These are phyloP conservation scores for Urostyla sp. DNA, from an alignment of 73 alveolate species.

Conservation along the genomic window DNA sequence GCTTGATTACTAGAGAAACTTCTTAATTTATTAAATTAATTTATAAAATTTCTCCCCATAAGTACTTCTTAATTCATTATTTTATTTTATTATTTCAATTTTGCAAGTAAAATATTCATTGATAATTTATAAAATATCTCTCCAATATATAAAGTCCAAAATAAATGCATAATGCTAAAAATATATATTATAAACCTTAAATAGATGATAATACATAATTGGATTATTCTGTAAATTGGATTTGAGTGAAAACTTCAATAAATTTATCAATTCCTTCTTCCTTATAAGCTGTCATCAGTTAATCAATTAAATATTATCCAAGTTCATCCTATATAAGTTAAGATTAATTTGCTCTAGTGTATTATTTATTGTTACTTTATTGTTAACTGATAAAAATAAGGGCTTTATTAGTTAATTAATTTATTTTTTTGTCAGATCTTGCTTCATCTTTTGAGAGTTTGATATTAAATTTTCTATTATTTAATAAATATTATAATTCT, in stretches of 20 bases:
- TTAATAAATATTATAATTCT: background rate
- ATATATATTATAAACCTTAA: too few species aligned
- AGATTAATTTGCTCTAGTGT: background rate
- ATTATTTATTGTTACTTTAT: background rate
- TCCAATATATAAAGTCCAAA: background rate
- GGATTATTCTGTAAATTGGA: too few species aligned
- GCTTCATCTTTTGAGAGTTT: conserved; percentile 28
- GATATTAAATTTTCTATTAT: background rate
- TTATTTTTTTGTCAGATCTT: background rate
- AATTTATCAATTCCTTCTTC: too few species aligned
- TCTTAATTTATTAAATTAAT: conserved; percentile 1
- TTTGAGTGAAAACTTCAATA: too few species aligned
- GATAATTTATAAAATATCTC: background rate
- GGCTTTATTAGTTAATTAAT: background rate
- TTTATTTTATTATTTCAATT: background rate
- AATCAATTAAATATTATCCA: too few species aligned
- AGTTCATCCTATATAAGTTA: too few species aligned
- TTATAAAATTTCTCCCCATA: too few species aligned
- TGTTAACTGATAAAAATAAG: background rate
- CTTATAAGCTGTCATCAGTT: too few species aligned
- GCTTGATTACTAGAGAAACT: background rate
- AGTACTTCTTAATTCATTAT: background rate
- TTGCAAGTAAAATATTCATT: background rate
- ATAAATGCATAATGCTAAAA: too few species aligned
- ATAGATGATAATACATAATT: too few species aligned